These are phyloP conservation scores for Saccharomycopsis sp. DNA, from an alignment of 805 yeast genomes.

Conservation along the genomic window DNA sequence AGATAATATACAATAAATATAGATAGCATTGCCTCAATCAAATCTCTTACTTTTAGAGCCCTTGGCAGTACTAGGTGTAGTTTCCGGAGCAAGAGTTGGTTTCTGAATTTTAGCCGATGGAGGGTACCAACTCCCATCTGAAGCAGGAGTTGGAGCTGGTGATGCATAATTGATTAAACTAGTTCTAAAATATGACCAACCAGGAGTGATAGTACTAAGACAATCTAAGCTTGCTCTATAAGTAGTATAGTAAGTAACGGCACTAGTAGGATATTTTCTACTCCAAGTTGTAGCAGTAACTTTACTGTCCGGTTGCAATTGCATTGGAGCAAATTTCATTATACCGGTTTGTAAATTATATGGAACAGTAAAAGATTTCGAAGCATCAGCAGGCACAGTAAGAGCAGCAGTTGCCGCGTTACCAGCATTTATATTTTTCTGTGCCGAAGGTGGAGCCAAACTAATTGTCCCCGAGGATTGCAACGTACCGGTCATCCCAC, in stretches of 20 bases:
- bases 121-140: conserved; percentile 52
- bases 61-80: background rate
- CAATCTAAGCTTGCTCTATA: conserved; percentile 1
- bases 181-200: conserved; percentile 67
- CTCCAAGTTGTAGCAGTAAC: conserved; percentile 65
- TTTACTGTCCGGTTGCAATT: conserved; percentile 68
- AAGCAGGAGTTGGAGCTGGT: conserved; percentile 62
- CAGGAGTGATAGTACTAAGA: conserved; percentile 48
- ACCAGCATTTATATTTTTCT: conserved; percentile 25
- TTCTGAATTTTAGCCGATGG: conserved; percentile 31
- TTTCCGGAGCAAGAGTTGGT: conserved; percentile 4
- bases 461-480: conserved; percentile 39
- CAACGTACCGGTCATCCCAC: conserved; percentile 63
- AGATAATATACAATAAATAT: too few relatives aligned
- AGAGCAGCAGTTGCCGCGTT: conserved; percentile 32
- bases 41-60: too few relatives aligned
- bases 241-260: conserved; percentile 49
- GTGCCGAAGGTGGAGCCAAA: conserved; percentile 36
- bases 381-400: conserved; percentile 29
- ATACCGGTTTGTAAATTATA: conserved; percentile 74
- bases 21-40: too few relatives aligned
- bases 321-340: conserved; percentile 88
- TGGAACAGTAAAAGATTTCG: conserved; percentile 56
- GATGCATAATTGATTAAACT: conserved; percentile 65
- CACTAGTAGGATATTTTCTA: conserved; percentile 58